Conservation (phyloP, 345 rosid species). For the Gossypium herbaceum region DNA sequence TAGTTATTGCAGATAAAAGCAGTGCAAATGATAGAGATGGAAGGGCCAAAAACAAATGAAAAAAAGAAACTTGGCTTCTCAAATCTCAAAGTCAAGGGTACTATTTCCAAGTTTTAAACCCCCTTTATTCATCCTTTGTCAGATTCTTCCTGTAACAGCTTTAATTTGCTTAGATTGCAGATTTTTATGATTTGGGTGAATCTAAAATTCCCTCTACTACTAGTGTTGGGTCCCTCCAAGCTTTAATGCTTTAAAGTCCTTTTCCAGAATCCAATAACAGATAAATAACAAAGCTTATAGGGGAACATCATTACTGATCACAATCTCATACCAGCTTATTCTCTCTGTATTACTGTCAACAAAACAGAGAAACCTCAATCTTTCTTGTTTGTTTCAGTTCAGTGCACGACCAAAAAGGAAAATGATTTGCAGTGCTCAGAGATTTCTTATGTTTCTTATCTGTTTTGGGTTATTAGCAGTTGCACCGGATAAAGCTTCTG, state of each 20-base stretch:
- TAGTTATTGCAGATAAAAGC: constrained; percentile 42
- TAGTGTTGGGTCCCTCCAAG: constrained; percentile 51
- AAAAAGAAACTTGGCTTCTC: constrained; percentile 76
- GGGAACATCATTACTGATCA: constrained; percentile 31
- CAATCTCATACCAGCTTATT: constrained; percentile 30
- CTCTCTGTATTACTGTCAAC: constrained; percentile 34
- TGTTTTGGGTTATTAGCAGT: constrained; percentile 48
- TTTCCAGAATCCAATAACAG: constrained; percentile 33
- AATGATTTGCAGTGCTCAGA: constrained; percentile 42
- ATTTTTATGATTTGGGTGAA: constrained; percentile 47
- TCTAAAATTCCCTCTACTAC: constrained; percentile 37
- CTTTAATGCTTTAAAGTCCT: constrained; percentile 50
- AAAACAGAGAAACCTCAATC: constrained; percentile 31
- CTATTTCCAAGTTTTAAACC: constrained; percentile 29
- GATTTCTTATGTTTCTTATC: constrained; percentile 47
- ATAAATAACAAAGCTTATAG: constrained; percentile 46
- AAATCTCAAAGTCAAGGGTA: constrained; percentile 24
- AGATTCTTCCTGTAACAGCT: constrained; percentile 71
- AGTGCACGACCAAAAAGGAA: neutral
- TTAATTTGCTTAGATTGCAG: constrained; percentile 54
- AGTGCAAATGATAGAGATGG: constrained; percentile 6
- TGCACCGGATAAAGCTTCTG: constrained; percentile 33
- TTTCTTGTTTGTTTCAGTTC: constrained; percentile 35
- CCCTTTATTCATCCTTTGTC: constrained; percentile 52
- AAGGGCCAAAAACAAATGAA: constrained; percentile 20